Evolutionary conservation across 305 asterid genomes (phyloP).

Genomic region (Fraxinus greggii): DNA sequence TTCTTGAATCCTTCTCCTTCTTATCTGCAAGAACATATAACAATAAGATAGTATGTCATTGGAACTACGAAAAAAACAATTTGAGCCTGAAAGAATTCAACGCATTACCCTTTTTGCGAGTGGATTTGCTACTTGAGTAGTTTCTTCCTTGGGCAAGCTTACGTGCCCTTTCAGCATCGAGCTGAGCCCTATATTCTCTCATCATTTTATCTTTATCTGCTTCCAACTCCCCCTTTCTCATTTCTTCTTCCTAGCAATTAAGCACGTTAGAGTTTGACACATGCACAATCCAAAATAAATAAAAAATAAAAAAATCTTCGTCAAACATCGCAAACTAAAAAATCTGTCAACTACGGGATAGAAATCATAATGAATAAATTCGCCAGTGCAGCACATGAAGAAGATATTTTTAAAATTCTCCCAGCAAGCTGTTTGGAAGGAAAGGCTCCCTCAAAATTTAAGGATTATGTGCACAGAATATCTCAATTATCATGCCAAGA

Average conservation of each 20-base stretch:
- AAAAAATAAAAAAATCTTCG: not conserved
- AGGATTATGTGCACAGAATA: not conserved
- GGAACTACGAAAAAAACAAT: not conserved
- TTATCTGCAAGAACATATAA: conserved; percentile 53
- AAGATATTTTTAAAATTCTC: not conserved
- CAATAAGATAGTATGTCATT: conserved; percentile 11
- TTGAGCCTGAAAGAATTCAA: not conserved
- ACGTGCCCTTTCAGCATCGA: conserved; percentile 89
- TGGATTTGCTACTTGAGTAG: conserved; percentile 71
- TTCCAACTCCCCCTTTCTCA: conserved; percentile 91
- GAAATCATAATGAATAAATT: not conserved
- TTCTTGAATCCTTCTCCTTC: conserved; percentile 75
- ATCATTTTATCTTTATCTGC: conserved; percentile 96
- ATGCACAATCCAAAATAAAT: not conserved
- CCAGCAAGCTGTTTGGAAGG: not conserved
- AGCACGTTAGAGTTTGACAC: conserved; percentile 5
- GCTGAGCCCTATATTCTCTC: conserved; percentile 93
- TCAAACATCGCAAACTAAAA: not conserved
- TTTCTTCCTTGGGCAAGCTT: conserved; percentile 86
- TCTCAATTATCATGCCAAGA: not conserved
- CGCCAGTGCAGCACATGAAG: not conserved
- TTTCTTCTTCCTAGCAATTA: conserved; percentile 90
- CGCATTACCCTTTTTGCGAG: conserved; percentile 60
- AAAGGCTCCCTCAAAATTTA: not conserved
- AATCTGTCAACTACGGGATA: not conserved